Percentiles rank a stretch among this genome's conserved stretches.
phyloP scores from a whole-genome alignment of 2,329 filamentous ascomycete genomes.

The Penicillium sp. region DNA sequence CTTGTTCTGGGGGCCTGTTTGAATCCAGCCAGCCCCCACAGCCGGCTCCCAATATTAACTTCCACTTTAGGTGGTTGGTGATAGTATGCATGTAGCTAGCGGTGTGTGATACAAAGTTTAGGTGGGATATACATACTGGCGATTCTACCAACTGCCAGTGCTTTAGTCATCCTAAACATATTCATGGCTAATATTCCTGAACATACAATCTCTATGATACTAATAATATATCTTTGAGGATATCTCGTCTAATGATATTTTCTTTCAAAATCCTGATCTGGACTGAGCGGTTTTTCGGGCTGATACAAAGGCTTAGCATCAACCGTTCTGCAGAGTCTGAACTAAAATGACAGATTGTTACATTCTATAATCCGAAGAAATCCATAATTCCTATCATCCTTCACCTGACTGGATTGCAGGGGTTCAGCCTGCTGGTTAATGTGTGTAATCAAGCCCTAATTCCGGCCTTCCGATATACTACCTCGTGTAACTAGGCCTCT shows the following conservation, averaged over 20 bases:
- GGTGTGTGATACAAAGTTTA: background rate
- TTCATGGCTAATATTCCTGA: background rate
- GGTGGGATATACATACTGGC: background rate
- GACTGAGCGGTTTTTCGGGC: background rate
- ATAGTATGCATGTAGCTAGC: background rate
- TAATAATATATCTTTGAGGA: background rate
- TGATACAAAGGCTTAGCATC: constrained; percentile 3
- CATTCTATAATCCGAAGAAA: constrained; percentile 1
- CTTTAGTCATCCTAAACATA: background rate
- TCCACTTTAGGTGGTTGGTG: too few relatives aligned
- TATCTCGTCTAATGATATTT: background rate
- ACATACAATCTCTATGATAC: background rate
- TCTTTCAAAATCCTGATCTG: background rate
- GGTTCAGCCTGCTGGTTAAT: background rate
- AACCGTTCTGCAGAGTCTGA: background rate
- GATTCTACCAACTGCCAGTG: background rate
- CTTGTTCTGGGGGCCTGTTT: background rate
- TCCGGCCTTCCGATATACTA: constrained; percentile 8
- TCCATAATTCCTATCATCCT: background rate
- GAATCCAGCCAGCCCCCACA: background rate
- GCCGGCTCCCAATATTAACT: background rate
- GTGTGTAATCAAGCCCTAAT: constrained; percentile 1
- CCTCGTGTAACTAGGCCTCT: constrained; percentile 4
- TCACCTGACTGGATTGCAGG: constrained; percentile 3
- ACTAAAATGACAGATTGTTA: constrained; percentile 1